A percentile compares a stretch with the other conserved stretches of the same genome.
Evolutionary conservation across 306 rosid genomes (phyloP).

Genomic region (Vigna hirtella): DNA sequence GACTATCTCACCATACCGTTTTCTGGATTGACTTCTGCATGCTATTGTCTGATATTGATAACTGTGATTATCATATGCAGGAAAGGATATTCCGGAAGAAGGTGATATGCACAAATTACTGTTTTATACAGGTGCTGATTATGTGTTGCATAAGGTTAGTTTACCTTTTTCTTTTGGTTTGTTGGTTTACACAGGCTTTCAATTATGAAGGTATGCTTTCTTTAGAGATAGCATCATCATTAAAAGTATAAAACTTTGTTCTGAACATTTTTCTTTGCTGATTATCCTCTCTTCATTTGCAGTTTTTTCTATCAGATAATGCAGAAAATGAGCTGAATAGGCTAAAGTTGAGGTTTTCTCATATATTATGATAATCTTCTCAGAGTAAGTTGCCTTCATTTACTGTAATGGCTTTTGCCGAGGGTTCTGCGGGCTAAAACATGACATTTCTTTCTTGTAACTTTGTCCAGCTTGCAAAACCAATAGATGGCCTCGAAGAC

Average conservation of each 20-base stretch:
- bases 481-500: conserved; percentile 82
- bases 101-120: conserved; percentile 62
- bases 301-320: conserved; percentile 71
- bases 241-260: conserved; percentile 15
- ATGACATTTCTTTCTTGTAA: conserved; percentile 24
- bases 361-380: conserved; percentile 84
- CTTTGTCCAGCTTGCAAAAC: conserved; percentile 70
- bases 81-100: conserved; percentile 78
- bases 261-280: conserved; percentile 35
- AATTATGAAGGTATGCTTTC: conserved; percentile 28
- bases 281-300: conserved; percentile 50
- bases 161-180: conserved; percentile 26
- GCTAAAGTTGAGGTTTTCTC: conserved; percentile 78
- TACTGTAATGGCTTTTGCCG: conserved; percentile 20
- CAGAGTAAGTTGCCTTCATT: conserved; percentile 59
- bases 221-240: conserved; percentile 10
- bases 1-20: background rate
- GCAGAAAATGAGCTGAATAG: conserved; percentile 68
- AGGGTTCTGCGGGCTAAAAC: conserved; percentile 29
- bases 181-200: conserved; percentile 19
- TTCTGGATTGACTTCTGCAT: background rate
- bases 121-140: conserved; percentile 81
- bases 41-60: background rate
- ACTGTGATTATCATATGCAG: conserved; percentile 50
- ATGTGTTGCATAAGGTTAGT: conserved; percentile 73